These are phyloP conservation scores for Cucumis melo DNA, from an alignment of 306 rosid species.

Conservation along the genomic window DNA sequence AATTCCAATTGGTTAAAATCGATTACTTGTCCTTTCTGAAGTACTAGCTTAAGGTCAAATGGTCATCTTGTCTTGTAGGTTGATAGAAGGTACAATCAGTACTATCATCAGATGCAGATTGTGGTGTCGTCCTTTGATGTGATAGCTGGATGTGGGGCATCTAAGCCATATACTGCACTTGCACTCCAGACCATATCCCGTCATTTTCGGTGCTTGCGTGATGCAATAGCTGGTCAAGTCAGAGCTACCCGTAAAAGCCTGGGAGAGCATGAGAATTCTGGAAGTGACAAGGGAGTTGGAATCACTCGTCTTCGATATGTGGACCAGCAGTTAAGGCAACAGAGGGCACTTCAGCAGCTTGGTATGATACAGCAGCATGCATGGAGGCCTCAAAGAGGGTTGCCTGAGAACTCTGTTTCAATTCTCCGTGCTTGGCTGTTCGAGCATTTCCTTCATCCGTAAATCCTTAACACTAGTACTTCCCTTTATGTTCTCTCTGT, in stretches of 20 bases:
- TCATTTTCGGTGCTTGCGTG: constrained; percentile 67
- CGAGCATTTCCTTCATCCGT: constrained; percentile 92
- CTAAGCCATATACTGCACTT: constrained; percentile 69
- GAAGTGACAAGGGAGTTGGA: constrained; percentile 51
- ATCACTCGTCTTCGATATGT: constrained; percentile 62
- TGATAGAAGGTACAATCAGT: constrained; percentile 69
- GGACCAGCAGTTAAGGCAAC: constrained; percentile 70
- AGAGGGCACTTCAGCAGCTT: constrained; percentile 68
- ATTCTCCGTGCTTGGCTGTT: constrained; percentile 82
- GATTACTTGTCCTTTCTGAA: background rate
- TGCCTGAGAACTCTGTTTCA: constrained; percentile 73
- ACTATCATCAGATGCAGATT: constrained; percentile 69
- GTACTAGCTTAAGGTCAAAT: background rate
- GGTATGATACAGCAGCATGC: constrained; percentile 76
- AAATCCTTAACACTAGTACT: constrained; percentile 10
- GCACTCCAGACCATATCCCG: constrained; percentile 77
- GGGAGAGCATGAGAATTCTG: constrained; percentile 53
- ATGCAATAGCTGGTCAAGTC: constrained; percentile 62
- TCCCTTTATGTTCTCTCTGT: background rate
- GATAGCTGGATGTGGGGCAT: constrained; percentile 61
- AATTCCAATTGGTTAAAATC: background rate
- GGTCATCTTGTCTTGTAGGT: constrained; percentile 24
- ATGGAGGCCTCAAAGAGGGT: constrained; percentile 80
- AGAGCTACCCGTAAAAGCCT: constrained; percentile 44
- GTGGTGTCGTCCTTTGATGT: constrained; percentile 70